Base-by-base conservation (phyloP, 75 land plant genomes). In the Azolla pinnata region DNA sequence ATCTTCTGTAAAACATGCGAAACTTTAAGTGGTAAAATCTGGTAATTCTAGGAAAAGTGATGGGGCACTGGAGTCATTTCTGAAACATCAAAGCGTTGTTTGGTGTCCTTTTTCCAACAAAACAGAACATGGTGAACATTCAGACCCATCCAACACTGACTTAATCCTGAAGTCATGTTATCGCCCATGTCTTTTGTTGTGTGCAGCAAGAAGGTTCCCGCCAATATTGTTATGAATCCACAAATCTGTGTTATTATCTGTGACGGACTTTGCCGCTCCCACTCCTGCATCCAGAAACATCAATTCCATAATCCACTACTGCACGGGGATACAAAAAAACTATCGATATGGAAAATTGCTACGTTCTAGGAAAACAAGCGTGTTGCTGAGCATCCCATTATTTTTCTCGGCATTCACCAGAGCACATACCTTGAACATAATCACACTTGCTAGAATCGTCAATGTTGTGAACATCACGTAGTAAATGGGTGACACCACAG, bases 401-500 rank as follows among this genome's bases (percentile, higher is more conserved):
- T 38, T 14, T 7, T 7, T 7, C 10, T 38, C 42, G 42, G 14
- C 42, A 38, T 7, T 7, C 10, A 38, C 7, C 14, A 7, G 42
- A 7, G 14, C 4, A 46, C 2, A 47, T 73, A 93, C 98, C 96
- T 93, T 93, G 66, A 93, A 93, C 98, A 93, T 93, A 45, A 93
- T 93, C 16, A 90, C 79, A 67, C 98, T 93, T 28, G 98, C 96
- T 66, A 93, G 65, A 45, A 93, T 93, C 17, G 98, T 88, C 5
- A 93, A 67, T 18, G 98, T 76, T 30, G 98, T 93, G 56, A 93
- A 88, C 98, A 93, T 93, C 17, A 84, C 92, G 69, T 85, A 93
- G 54, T 93, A 93, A 47, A 93, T 93, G 14, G 98, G 98, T 52
- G 98, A 93, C 10, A 92, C 97, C 61, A 92, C 89, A 62, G 97